These are phyloP conservation scores for Mycena galopus DNA, from an alignment of 768 basidiomycete genomes.

Conservation along the genomic window DNA sequence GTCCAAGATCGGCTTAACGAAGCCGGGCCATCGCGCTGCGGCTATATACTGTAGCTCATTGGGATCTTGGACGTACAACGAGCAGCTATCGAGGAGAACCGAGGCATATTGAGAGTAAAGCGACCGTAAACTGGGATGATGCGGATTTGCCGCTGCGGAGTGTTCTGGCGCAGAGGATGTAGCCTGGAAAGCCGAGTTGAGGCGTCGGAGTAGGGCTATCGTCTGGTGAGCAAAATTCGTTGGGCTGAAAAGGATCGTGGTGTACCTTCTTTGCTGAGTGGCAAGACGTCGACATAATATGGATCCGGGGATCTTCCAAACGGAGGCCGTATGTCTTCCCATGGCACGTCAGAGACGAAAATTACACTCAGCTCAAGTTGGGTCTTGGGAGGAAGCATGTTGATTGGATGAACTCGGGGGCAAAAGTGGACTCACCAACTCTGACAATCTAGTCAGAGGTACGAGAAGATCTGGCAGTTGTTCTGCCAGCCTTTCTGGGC, in stretches of 20 bases:
- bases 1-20: conserved; percentile 76
- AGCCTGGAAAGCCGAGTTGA: conserved; percentile 50
- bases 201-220: conserved; percentile 46
- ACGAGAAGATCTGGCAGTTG: conserved; percentile 74
- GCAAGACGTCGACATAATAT: conserved; percentile 70
- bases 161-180: conserved; percentile 25
- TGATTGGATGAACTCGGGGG: not conserved
- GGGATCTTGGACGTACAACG: conserved; percentile 76
- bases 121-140: conserved; percentile 67
- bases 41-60: conserved; percentile 82
- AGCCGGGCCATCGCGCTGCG: conserved; percentile 85
- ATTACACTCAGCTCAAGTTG: conserved; percentile 70
- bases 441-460: conserved; percentile 77
- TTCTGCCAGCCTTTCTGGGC: conserved; percentile 76
- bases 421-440: conserved; percentile 65
- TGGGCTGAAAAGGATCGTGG: too few species aligned
- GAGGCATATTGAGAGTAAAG: conserved; percentile 76
- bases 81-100: conserved; percentile 71
- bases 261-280: conserved; percentile 70
- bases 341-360: conserved; percentile 73
- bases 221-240: conserved; percentile 40
- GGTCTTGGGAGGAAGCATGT: conserved; percentile 54
- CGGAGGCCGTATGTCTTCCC: conserved; percentile 81
- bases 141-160: conserved; percentile 46
- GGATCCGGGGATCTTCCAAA: conserved; percentile 82